phyloP scores from a whole-genome alignment of 345 rosid species.

The Rhodamnia argentea region DNA sequence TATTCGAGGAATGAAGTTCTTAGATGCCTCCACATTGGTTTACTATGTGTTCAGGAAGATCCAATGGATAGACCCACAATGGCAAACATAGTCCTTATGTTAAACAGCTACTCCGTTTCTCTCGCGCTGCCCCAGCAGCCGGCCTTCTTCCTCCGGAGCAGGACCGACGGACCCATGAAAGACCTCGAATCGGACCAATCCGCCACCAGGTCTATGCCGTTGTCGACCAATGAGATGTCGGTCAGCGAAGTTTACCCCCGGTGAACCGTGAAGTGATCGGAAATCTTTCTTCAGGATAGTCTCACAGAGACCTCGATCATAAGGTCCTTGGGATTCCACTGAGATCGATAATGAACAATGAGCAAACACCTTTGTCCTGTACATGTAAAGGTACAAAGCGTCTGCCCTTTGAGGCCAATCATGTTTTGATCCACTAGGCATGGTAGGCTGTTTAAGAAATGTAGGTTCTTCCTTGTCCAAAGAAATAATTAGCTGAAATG shows the following conservation, averaged over 20 bases:
- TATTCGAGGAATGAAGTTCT: not conserved
- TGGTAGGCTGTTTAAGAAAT: not conserved
- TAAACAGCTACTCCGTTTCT: not conserved
- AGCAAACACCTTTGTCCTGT: not conserved
- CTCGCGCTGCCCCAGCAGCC: not conserved
- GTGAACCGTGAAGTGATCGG: not conserved
- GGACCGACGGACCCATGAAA: not conserved
- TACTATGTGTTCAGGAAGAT: constrained; percentile 3
- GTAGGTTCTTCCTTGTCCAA: not conserved
- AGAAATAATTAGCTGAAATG: not conserved
- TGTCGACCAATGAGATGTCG: not conserved
- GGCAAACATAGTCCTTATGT: not conserved
- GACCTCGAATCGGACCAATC: not conserved
- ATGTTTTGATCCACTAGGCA: not conserved
- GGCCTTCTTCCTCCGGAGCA: not conserved
- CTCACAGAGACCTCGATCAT: not conserved
- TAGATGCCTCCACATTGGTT: constrained; percentile 20
- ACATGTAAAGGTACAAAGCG: not conserved
- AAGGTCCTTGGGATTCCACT: rapidly evolving
- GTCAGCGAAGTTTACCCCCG: not conserved
- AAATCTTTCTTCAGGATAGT: not conserved
- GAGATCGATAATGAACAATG: not conserved
- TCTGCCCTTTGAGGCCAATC: not conserved
- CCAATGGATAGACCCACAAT: not conserved
- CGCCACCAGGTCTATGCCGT: not conserved